A percentile compares a stretch with the other conserved stretches of the same genome.
These are phyloP conservation scores for Falciphora oryzae DNA, from an alignment of 2,329 filamentous ascomycete genomes.

Conservation along the genomic window DNA sequence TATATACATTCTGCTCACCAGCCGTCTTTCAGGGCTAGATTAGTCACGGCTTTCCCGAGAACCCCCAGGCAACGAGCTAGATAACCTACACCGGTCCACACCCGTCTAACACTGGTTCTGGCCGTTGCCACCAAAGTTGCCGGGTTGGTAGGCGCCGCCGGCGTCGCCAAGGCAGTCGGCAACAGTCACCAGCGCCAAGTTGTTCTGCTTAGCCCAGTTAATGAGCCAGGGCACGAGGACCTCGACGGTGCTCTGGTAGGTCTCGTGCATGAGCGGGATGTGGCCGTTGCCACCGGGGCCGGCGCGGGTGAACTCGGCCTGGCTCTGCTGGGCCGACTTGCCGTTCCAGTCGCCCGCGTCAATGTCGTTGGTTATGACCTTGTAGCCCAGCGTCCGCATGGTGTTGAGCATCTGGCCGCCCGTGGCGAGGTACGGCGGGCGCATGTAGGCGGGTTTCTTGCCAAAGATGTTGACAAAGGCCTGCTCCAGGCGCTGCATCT, in stretches of 20 bases:
- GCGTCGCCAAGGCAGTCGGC: constrained; percentile 40
- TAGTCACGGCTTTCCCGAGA: background rate
- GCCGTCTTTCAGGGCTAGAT: background rate
- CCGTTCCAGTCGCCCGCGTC: constrained; percentile 59
- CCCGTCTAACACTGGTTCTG: constrained; percentile 23
- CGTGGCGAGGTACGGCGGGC: constrained; percentile 43
- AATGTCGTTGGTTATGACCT: constrained; percentile 55
- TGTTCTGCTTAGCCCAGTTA: constrained; percentile 43
- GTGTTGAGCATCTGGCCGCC: constrained; percentile 36
- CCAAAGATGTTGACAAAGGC: constrained; percentile 45
- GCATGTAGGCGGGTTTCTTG: constrained; percentile 43
- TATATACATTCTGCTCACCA: background rate
- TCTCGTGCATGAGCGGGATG: constrained; percentile 54
- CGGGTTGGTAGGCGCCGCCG: constrained; percentile 33
- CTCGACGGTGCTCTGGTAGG: constrained; percentile 41
- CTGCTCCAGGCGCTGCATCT: constrained; percentile 46
- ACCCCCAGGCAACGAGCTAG: no score
- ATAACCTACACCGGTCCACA: background rate
- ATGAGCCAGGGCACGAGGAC: constrained; percentile 44
- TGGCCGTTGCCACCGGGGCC: constrained; percentile 40
- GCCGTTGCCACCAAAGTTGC: constrained; percentile 31
- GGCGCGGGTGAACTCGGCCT: constrained; percentile 44
- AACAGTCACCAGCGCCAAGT: constrained; percentile 43
- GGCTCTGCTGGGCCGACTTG: constrained; percentile 41
- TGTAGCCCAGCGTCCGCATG: constrained; percentile 46